phyloP scores from a whole-genome alignment of 1,139 yeast species.

The Lodderomyces parapsilosis region DNA sequence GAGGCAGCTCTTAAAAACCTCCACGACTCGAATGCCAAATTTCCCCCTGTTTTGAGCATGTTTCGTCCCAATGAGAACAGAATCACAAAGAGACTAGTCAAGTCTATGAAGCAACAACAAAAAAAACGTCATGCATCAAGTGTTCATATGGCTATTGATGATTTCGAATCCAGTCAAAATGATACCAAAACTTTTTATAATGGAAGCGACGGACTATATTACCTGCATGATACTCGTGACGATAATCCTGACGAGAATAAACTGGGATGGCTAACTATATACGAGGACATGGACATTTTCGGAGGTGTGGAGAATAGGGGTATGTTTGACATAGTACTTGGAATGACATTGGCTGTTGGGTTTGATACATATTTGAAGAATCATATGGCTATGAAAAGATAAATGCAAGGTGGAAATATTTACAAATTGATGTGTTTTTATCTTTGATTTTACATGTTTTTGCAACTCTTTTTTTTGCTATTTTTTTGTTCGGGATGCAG shows the following conservation, averaged over 20 bases:
- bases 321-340: constrained; percentile 55
- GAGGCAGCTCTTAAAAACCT: constrained; percentile 26
- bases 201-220: constrained; percentile 58
- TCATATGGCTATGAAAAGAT: constrained; percentile 1
- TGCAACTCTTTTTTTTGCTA: background rate
- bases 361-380: constrained; percentile 29
- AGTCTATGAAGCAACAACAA: constrained; percentile 6
- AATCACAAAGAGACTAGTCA: constrained; percentile 26
- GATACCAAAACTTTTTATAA: constrained; percentile 32
- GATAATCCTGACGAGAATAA: constrained; percentile 60
- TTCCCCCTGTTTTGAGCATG: constrained; percentile 45
- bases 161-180: constrained; percentile 5
- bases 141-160: background rate
- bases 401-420: background rate
- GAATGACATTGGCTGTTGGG: constrained; percentile 55
- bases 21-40: constrained; percentile 22
- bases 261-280: constrained; percentile 63
- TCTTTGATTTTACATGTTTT: background rate
- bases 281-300: constrained; percentile 40
- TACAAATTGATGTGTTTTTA: background rate
- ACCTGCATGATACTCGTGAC: constrained; percentile 47
- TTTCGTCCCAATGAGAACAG: constrained; percentile 55
- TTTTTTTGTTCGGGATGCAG: constrained; percentile 2
- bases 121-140: background rate
- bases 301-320: constrained; percentile 29